Evolutionary conservation across 352 stramenopile species (phyloP).

Genomic region (Phytophthora colocasiae): DNA sequence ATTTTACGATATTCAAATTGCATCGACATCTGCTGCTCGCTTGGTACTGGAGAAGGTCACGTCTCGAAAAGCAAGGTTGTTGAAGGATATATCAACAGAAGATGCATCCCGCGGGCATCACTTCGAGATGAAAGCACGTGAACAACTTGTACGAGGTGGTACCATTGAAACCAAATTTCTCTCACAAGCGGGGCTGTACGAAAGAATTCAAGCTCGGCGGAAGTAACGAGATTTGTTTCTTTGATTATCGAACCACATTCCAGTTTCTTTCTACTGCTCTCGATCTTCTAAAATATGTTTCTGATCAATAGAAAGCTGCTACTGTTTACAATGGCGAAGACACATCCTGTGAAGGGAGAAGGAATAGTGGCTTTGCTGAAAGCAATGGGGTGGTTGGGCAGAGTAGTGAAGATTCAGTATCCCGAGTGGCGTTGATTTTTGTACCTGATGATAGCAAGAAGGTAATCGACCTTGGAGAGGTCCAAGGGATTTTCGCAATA

Average conservation of each 20-base stretch:
- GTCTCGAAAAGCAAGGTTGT: too few relatives aligned
- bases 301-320: background rate
- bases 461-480: too few relatives aligned
- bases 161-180: background rate
- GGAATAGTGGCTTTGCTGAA: too few relatives aligned
- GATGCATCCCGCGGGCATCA: background rate
- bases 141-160: background rate
- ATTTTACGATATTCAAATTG: background rate
- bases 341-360: too few relatives aligned
- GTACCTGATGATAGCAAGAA: too few relatives aligned
- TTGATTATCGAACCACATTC: too few relatives aligned
- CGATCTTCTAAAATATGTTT: too few relatives aligned
- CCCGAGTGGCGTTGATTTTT: too few relatives aligned
- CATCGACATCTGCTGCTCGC: background rate
- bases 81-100: background rate
- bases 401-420: too few relatives aligned
- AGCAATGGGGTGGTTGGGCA: too few relatives aligned
- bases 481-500: too few relatives aligned
- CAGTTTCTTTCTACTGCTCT: background rate
- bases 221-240: background rate
- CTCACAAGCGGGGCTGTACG: background rate
- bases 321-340: background rate
- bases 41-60: background rate
- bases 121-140: background rate
- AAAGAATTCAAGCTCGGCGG: background rate